Percentiles rank a stretch among this genome's conserved stretches.
Evolutionary conservation across 768 basidiomycete species (phyloP).

Genomic region (Peribolospora baueri): DNA sequence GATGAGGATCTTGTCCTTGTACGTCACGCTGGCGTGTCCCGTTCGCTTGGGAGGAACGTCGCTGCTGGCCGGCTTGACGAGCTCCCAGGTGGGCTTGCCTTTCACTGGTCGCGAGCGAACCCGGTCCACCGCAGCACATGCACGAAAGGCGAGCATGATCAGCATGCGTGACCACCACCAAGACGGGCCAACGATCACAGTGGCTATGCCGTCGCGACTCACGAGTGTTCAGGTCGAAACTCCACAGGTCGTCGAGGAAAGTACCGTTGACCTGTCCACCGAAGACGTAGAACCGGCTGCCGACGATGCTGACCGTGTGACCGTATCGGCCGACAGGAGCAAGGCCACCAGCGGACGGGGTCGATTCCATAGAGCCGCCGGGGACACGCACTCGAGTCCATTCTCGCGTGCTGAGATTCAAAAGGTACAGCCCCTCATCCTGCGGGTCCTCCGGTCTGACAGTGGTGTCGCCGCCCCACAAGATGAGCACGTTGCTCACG

Average conservation of each 20-base stretch:
- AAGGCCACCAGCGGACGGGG: no score
- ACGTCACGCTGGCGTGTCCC: constrained; percentile 68
- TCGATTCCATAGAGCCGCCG: constrained; percentile 23
- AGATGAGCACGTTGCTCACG: constrained; percentile 80
- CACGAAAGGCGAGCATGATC: neutral
- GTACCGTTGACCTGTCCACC: constrained; percentile 67
- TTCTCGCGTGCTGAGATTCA: constrained; percentile 78
- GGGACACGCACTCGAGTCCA: constrained; percentile 72
- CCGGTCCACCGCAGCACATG: neutral
- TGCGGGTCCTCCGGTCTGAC: constrained; percentile 40
- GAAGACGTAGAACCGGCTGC: constrained; percentile 77
- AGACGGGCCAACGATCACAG: neutral
- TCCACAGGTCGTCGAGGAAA: constrained; percentile 86
- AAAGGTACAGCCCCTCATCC: constrained; percentile 76
- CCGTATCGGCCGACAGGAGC: constrained; percentile 79
- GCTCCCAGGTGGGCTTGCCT: constrained; percentile 54
- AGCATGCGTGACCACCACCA: neutral
- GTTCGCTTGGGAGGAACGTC: constrained; percentile 51
- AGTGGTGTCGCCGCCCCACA: constrained; percentile 94
- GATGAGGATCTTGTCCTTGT: constrained; percentile 54
- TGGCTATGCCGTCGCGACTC: constrained; percentile 17
- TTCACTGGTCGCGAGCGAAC: constrained; percentile 32
- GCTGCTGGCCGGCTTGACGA: constrained; percentile 30
- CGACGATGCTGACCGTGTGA: constrained; percentile 79
- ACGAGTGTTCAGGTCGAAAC: constrained; percentile 87